A percentile compares a stretch with the other conserved stretches of the same genome.
phyloP scores from a whole-genome alignment of 2,329 filamentous ascomycete genomes.

The Tolypocladium endophyticum region DNA sequence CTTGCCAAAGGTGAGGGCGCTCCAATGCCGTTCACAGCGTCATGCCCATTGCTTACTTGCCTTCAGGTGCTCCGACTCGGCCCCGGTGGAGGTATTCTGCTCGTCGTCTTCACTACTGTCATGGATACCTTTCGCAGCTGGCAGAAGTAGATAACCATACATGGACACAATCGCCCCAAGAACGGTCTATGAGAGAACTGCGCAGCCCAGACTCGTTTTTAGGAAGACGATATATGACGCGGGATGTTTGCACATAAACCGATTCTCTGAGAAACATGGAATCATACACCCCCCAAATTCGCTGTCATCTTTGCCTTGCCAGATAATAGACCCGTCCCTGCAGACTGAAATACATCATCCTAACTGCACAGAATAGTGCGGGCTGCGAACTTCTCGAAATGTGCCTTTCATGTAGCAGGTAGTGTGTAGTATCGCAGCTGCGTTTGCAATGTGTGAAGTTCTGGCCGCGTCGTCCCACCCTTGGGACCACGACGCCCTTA shows the following conservation, averaged over 20 bases:
- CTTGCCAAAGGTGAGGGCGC: constrained; percentile 79
- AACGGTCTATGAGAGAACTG: background rate
- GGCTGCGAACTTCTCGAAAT: background rate
- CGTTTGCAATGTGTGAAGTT: background rate
- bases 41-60: constrained; percentile 3
- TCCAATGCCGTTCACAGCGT: constrained; percentile 14
- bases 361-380: too few species aligned
- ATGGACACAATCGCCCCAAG: background rate
- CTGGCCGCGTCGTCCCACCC: background rate
- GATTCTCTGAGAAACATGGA: too few species aligned
- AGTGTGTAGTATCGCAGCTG: background rate
- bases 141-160: constrained; percentile 11
- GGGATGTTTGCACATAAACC: background rate
- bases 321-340: background rate
- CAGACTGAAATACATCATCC: background rate
- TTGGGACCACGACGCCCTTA: background rate
- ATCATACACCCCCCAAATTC: background rate
- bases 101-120: constrained; percentile 78
- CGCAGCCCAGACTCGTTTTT: background rate
- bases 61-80: constrained; percentile 35
- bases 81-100: constrained; percentile 54
- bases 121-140: constrained; percentile 83
- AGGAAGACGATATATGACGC: background rate
- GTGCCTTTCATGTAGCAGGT: background rate
- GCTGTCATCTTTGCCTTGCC: background rate